Conservation (phyloP, 164 flowering plant genomes). For the Cinnamomum micranthum region DNA sequence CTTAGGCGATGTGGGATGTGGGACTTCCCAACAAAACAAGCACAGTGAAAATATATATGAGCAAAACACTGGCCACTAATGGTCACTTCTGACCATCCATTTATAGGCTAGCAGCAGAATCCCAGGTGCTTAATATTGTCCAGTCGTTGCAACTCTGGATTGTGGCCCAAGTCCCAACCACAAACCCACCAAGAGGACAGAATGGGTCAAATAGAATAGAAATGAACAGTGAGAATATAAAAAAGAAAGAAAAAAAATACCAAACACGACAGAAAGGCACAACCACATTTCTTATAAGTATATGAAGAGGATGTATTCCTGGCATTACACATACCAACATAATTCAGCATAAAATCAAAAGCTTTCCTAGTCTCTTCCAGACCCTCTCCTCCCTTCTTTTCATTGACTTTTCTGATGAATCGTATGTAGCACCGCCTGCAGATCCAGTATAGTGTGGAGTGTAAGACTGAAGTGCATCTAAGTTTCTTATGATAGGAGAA, state of each 20-base stretch:
- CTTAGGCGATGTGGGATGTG: too few relatives aligned
- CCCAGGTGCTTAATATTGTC: background rate
- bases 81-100: background rate
- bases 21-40: too few relatives aligned
- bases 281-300: too few relatives aligned
- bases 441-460: conserved; percentile 1
- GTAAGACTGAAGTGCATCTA: background rate
- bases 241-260: too few relatives aligned
- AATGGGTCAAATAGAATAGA: background rate
- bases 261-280: too few relatives aligned
- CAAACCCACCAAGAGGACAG: background rate
- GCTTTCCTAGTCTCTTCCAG: conserved; percentile 94
- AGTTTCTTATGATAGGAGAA: background rate
- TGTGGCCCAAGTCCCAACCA: background rate
- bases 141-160: background rate
- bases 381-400: conserved; percentile 83
- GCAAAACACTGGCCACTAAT: background rate
- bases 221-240: too few relatives aligned
- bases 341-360: conserved; percentile 88
- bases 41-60: background rate
- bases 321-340: conserved; percentile 56
- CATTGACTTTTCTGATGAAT: conserved; percentile 82
- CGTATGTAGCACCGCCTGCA: conserved; percentile 94
- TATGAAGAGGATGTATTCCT: background rate
- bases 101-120: background rate